These are phyloP conservation scores for Puccinia novopanici DNA, from an alignment of 1,284 basidiomycete species.

Conservation along the genomic window DNA sequence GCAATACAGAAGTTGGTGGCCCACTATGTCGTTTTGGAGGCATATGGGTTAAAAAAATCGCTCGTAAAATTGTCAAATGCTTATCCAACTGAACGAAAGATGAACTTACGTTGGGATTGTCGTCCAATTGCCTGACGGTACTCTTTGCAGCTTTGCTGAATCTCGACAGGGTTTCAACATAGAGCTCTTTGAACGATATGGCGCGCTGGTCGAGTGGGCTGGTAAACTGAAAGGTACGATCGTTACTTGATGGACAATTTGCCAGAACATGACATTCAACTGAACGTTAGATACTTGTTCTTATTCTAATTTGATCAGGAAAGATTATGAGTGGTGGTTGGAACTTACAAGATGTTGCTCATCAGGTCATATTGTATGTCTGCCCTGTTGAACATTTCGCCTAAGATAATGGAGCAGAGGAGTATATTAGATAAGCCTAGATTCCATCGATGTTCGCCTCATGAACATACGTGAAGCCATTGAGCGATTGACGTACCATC, in stretches of 20 bases:
- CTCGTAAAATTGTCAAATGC: background rate
- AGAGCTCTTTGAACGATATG: conserved; percentile 50
- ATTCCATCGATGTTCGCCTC: background rate
- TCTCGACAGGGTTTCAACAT: conserved; percentile 50
- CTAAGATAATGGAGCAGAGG: background rate
- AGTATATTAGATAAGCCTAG: background rate
- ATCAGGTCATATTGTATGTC: conserved; percentile 51
- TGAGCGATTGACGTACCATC: conserved; percentile 36
- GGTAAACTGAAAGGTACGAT: conserved; percentile 51
- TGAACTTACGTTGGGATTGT: conserved; percentile 40
- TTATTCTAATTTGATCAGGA: background rate
- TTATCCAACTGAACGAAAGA: background rate
- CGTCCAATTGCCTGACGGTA: conserved; percentile 49
- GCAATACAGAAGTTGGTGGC: conserved; percentile 47
- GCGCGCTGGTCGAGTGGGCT: conserved; percentile 51
- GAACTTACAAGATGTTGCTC: conserved; percentile 50
- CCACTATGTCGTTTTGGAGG: conserved; percentile 7
- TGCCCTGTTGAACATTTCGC: conserved; percentile 50
- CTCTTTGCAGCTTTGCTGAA: conserved; percentile 51
- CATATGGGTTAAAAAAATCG: background rate
- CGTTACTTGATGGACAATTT: conserved; percentile 27
- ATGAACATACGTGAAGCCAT: background rate
- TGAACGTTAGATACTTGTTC: background rate
- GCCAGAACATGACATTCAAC: background rate
- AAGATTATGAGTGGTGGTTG: background rate